Evolutionary conservation across 1,284 basidiomycete genomes (phyloP).

Genomic region (Ustilago vetiveriae): DNA sequence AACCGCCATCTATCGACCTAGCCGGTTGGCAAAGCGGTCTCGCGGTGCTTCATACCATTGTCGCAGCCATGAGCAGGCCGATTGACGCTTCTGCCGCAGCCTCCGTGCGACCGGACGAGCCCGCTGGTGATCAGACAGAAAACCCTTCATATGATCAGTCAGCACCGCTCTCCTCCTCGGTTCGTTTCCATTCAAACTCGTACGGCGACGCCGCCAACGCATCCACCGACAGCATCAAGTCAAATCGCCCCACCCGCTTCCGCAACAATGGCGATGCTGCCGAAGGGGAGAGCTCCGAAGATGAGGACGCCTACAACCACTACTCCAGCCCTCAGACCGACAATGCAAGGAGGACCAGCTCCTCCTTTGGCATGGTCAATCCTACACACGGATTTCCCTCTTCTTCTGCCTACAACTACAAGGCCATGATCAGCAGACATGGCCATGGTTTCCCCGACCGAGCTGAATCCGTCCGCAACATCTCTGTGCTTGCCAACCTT

Average conservation of each 20-base stretch:
- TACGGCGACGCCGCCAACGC: constrained; percentile 1
- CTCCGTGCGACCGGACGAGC: constrained; percentile 1
- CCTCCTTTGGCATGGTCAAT: constrained; percentile 29
- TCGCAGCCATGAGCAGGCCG: constrained; percentile 24
- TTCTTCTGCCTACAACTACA: constrained; percentile 36
- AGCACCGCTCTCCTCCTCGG: constrained; percentile 24
- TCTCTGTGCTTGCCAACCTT: constrained; percentile 55
- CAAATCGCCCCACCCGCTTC: constrained; percentile 2
- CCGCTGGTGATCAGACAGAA: background rate
- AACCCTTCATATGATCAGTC: constrained; percentile 6
- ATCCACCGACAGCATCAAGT: constrained; percentile 11
- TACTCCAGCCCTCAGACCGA: constrained; percentile 30
- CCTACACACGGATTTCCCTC: constrained; percentile 32
- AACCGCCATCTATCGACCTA: background rate
- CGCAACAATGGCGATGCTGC: background rate
- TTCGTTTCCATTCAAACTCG: constrained; percentile 18
- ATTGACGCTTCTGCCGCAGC: constrained; percentile 21
- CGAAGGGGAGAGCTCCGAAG: constrained; percentile 24
- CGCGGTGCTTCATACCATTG: background rate
- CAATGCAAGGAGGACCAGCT: constrained; percentile 25
- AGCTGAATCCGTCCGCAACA: constrained; percentile 57
- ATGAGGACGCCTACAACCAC: constrained; percentile 13
- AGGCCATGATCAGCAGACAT: constrained; percentile 41
- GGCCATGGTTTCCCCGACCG: constrained; percentile 51
- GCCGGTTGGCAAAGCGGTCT: background rate